These are phyloP conservation scores for Acacia confusa DNA, from an alignment of 306 rosid genomes.

Conservation along the genomic window DNA sequence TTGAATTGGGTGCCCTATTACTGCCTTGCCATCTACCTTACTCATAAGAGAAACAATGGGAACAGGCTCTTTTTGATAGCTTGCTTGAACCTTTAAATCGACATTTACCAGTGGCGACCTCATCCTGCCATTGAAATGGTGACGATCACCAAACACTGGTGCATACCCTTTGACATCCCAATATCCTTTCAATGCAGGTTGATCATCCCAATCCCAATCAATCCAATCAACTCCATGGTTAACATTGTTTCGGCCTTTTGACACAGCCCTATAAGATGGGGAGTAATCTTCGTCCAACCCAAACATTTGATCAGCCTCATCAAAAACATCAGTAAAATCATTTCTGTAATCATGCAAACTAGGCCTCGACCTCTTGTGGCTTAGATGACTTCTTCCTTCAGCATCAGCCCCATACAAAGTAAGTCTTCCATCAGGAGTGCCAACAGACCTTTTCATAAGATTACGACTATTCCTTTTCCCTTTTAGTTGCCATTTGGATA, in stretches of 20 bases:
- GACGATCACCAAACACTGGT: constrained; percentile 42
- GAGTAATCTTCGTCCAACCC: constrained; percentile 63
- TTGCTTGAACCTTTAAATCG: constrained; percentile 86
- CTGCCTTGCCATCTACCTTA: constrained; percentile 82
- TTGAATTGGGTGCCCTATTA: constrained; percentile 91
- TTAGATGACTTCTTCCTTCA: constrained; percentile 49
- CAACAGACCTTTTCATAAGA: constrained; percentile 61
- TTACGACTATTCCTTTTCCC: constrained; percentile 88
- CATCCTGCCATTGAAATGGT: constrained; percentile 54
- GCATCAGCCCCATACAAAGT: constrained; percentile 52
- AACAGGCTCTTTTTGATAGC: constrained; percentile 80
- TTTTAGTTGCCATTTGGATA: constrained; percentile 93
- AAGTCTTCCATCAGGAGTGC: constrained; percentile 47
- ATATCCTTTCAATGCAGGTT: constrained; percentile 56
- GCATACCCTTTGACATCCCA: constrained; percentile 61
- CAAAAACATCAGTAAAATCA: constrained; percentile 45
- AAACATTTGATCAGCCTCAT: constrained; percentile 48
- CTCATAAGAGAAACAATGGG: constrained; percentile 93
- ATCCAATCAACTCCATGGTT: constrained; percentile 64
- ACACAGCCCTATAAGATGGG: constrained; percentile 43
- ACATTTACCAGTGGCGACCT: constrained; percentile 71
- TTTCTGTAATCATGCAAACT: constrained; percentile 33
- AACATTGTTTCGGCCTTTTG: constrained; percentile 46
- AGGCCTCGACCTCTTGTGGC: constrained; percentile 34
- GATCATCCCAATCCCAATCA: constrained; percentile 70